These are phyloP conservation scores for Parathielavia hyrcaniae DNA, from an alignment of 495 filamentous ascomycete species.

Conservation along the genomic window DNA sequence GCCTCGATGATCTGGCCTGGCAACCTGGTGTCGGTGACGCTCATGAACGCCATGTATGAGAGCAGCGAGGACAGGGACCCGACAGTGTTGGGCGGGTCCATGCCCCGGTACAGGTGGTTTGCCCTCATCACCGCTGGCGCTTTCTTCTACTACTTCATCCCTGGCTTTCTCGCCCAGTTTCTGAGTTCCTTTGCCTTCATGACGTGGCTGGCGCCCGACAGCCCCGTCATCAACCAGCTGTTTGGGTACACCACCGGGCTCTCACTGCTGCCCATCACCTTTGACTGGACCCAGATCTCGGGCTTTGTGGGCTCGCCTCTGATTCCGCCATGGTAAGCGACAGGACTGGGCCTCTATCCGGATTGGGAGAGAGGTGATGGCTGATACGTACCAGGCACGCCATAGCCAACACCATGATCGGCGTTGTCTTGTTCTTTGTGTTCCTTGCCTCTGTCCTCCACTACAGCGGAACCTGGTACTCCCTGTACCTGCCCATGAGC, in stretches of 20 bases:
- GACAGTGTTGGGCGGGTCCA: constrained; percentile 47
- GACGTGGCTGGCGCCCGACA: constrained; percentile 57
- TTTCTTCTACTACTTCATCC: constrained; percentile 57
- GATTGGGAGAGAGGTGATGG: neutral
- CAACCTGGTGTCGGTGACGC: constrained; percentile 55
- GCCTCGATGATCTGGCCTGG: constrained; percentile 73
- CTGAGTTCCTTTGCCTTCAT: constrained; percentile 56
- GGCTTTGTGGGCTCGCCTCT: constrained; percentile 54
- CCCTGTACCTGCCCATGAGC: constrained; percentile 52
- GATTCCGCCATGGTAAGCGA: constrained; percentile 50
- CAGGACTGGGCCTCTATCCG: no score
- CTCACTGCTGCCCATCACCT: constrained; percentile 54
- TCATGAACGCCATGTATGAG: constrained; percentile 70
- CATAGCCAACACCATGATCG: constrained; percentile 57
- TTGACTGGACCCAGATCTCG: constrained; percentile 60
- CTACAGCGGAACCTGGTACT: constrained; percentile 63
- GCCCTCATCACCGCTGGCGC: constrained; percentile 43
- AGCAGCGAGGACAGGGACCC: constrained; percentile 42
- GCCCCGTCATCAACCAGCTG: constrained; percentile 61
- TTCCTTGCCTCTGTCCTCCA: constrained; percentile 47
- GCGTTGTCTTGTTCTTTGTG: constrained; percentile 52
- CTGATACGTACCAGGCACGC: constrained; percentile 36
- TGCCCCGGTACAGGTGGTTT: constrained; percentile 57
- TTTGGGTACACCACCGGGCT: constrained; percentile 61
- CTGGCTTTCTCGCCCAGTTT: constrained; percentile 53